Percentiles rank a stretch among this genome's conserved stretches.
These are phyloP conservation scores for Scheffersomyces quercinus DNA, from an alignment of 1,139 yeast genomes.

Conservation along the genomic window DNA sequence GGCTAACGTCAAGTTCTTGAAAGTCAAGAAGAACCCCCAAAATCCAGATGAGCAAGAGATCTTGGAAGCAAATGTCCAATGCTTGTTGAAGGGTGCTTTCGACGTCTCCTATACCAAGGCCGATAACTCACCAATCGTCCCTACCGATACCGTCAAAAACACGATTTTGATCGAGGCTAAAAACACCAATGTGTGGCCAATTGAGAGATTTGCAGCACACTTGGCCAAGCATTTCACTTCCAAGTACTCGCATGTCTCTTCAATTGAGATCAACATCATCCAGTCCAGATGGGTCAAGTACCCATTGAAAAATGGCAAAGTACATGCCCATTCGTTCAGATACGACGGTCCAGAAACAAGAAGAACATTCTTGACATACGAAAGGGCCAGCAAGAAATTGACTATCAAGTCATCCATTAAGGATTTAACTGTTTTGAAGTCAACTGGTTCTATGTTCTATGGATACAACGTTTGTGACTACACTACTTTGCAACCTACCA, in stretches of 20 bases:
- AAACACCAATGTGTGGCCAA: slow-evolving; percentile 81
- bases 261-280: slow-evolving; percentile 62
- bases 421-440: slow-evolving; percentile 84
- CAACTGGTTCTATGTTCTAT: slow-evolving; percentile 93
- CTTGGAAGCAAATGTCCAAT: slow-evolving; percentile 79
- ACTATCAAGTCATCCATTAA: slow-evolving; percentile 68
- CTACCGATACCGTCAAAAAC: slow-evolving; percentile 92
- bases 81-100: slow-evolving; percentile 73
- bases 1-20: slow-evolving; percentile 86
- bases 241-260: slow-evolving; percentile 76
- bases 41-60: slow-evolving; percentile 76
- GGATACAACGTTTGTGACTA: slow-evolving; percentile 84
- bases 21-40: slow-evolving; percentile 73
- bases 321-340: slow-evolving; percentile 79
- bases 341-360: slow-evolving; percentile 85
- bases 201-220: slow-evolving; percentile 85
- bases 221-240: slow-evolving; percentile 76
- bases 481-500: slow-evolving; percentile 81
- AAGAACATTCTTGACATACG: slow-evolving; percentile 56
- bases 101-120: slow-evolving; percentile 83
- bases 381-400: slow-evolving; percentile 49
- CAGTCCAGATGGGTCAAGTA: slow-evolving; percentile 82
- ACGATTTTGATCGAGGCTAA: slow-evolving; percentile 82
- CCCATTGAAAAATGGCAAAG: slow-evolving; percentile 62
- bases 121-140: slow-evolving; percentile 84